Evolutionary conservation across 805 yeast species (phyloP), one percentile per base, ranked within the genome.

Genomic region (Jamesozyma gamospora): DNA sequence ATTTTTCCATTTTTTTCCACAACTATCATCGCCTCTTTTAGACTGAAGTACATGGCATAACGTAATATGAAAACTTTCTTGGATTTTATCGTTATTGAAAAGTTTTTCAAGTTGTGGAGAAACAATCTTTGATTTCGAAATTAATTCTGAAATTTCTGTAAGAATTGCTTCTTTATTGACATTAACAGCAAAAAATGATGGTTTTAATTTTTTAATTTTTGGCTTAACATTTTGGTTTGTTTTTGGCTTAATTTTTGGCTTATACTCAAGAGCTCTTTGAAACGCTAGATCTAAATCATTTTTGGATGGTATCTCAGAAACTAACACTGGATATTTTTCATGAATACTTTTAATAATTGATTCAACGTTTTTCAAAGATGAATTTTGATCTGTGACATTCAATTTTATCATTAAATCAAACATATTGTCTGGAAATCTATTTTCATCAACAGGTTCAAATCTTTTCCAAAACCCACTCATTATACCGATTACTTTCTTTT

Each of bases 391-490:
- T 1, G 48, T 51, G 1, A 75, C 72, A 4, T 69, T 62, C 38
- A 92, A 60, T 40, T 79, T 63, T 17, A 92, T 74, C 2, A 84
- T 65, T 11, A 64, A 43, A 55, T 84, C 90, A 63, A 88, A 90
- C 28, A 55, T 47, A 10, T 65, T 60, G 48, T 88, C 96, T 0
- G 95, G 94, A 3, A 53, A 57, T 12, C 45, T 56, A 0, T 46
- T 40, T 1, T 62, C 42, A 42, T 72, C 62, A 2, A 84, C 69
- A 0, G 76, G 74, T 53, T 85, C 83, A 51, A 79, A 84, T 41
- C 92, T 64, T 4, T 67, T 66, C 35, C 83, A 65, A 52, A 90
- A 88, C 0, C 88, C 86, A 25, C 65, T 64, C 84, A 90, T 76
- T 26, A 92, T 79, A 16, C 68, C 71, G 27, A 66, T 60, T 0